Base-by-base conservation (phyloP, 2,329 filamentous ascomycete species). In the Scytalidium lignicola region DNA sequence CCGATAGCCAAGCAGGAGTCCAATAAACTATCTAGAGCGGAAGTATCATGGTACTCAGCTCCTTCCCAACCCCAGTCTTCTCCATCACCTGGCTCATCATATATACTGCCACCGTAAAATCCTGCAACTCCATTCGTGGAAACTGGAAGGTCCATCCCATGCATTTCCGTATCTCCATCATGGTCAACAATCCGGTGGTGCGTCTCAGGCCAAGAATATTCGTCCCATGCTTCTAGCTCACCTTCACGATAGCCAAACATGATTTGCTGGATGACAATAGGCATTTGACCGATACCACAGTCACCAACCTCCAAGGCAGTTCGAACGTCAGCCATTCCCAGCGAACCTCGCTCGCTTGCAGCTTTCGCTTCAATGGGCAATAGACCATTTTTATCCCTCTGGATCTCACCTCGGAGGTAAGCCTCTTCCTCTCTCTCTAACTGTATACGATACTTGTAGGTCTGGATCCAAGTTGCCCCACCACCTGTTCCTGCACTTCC, bases 361-460 rank as follows among this genome's bases (percentile, higher is more conserved):
- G 86, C 85, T 63, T 87, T 90, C 2, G 87, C 81, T 67, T 96
- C 90, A 29, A 90, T 72, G 0, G 91, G 92, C 5, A 96, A 70
- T 22, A 95, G 69, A 1, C 90, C 90, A 43, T 80, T 85, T 51
- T 86, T 85, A 51, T 90, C 88, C 56, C 88, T 78, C 17, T 79
- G 73, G 1, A 95, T 66, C 58, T 91, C 87, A 3, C 90, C 90
- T n/a, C 82, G 76, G 39, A 82, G 77, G 21, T 80, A 83, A 0
- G 82, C 79, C 41, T 85, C 78, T 63, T 96, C 90, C 65, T 96
- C 91, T 43, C 75, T 74, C 48, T 82, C 80, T 10, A 96, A 74
- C 63, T 89, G 87, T 51, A 79, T 77, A 55, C 82, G 82, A 67
- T 92, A 96, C 51, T 82, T 84, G 57, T 85, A 79, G 2, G 90